Evolutionary conservation across 2,329 filamentous ascomycete species (phyloP).

Genomic region (Aspergillus fructus): DNA sequence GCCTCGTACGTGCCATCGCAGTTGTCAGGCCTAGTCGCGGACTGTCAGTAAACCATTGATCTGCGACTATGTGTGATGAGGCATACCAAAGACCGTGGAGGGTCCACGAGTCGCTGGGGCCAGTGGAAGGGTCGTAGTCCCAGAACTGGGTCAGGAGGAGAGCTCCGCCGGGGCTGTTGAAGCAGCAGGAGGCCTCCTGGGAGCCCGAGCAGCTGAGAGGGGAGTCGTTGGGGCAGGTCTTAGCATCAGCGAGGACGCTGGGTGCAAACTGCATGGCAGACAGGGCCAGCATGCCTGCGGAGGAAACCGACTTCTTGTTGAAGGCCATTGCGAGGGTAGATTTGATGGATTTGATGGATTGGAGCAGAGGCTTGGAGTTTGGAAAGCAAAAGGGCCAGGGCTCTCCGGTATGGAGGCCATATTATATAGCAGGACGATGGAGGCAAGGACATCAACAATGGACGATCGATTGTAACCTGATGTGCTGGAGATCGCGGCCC

Average conservation of each 20-base stretch:
- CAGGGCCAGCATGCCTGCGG: conserved; percentile 26
- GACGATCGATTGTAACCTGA: conserved; percentile 1
- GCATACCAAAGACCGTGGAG: conserved; percentile 57
- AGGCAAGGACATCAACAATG: background rate
- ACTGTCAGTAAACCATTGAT: background rate
- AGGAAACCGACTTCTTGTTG: conserved; percentile 13
- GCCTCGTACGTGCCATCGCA: conserved; percentile 60
- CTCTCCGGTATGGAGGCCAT: background rate
- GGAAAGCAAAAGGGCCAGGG: background rate
- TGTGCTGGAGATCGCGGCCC: conserved; percentile 19
- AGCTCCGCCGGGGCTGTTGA: conserved; percentile 58
- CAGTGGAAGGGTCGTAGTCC: conserved; percentile 56
- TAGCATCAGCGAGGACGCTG: conserved; percentile 23
- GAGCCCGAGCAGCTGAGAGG: conserved; percentile 58
- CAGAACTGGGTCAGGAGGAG: conserved; percentile 62
- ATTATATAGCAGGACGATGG: conserved; percentile 9
- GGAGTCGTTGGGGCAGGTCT: conserved; percentile 33
- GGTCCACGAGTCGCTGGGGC: conserved; percentile 58
- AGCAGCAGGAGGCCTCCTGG: conserved; percentile 54
- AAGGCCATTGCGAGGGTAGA: conserved; percentile 18
- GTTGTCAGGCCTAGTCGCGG: conserved; percentile 43
- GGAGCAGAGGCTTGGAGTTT: background rate
- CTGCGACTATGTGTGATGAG: background rate
- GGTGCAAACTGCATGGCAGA: conserved; percentile 20
- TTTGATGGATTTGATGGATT: background rate